These are phyloP conservation scores for Galerina sulciceps DNA, from an alignment of 768 basidiomycete genomes.

Conservation along the genomic window DNA sequence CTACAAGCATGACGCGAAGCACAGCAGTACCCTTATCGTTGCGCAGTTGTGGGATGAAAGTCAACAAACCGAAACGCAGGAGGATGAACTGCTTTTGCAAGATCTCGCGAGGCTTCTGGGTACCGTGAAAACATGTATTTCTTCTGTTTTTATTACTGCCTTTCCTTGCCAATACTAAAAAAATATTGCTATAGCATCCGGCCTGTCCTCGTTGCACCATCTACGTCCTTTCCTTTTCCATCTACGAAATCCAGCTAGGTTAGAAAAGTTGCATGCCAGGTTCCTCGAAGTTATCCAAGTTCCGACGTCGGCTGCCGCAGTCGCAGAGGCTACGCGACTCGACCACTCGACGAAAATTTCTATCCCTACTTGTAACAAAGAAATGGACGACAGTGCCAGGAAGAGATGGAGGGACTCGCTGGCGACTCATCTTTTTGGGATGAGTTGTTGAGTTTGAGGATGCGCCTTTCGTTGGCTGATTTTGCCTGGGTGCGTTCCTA, in stretches of 20 bases:
- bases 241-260: conserved; percentile 36
- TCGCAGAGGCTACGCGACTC: neutral
- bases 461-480: conserved; percentile 59
- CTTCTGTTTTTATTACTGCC: neutral
- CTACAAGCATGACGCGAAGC: conserved; percentile 65
- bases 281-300: conserved; percentile 50
- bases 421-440: conserved; percentile 60
- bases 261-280: conserved; percentile 19
- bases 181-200: conserved; percentile 32
- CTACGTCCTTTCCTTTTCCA: conserved; percentile 58
- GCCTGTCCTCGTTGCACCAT: conserved; percentile 50
- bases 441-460: conserved; percentile 51
- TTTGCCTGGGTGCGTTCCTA: conserved; percentile 46
- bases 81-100: conserved; percentile 36
- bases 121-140: conserved; percentile 36
- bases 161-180: neutral
- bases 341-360: conserved; percentile 39
- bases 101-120: conserved; percentile 35
- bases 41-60: conserved; percentile 55
- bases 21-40: conserved; percentile 57
- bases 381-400: conserved; percentile 40
- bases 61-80: neutral
- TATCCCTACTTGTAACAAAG: conserved; percentile 28
- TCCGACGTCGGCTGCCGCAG: conserved; percentile 11
- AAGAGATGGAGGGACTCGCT: conserved; percentile 55